A percentile compares a stretch with the other conserved stretches of the same genome.
These are phyloP conservation scores for Fusarium duplospermum DNA, from an alignment of 2,329 filamentous ascomycete genomes.

Conservation along the genomic window DNA sequence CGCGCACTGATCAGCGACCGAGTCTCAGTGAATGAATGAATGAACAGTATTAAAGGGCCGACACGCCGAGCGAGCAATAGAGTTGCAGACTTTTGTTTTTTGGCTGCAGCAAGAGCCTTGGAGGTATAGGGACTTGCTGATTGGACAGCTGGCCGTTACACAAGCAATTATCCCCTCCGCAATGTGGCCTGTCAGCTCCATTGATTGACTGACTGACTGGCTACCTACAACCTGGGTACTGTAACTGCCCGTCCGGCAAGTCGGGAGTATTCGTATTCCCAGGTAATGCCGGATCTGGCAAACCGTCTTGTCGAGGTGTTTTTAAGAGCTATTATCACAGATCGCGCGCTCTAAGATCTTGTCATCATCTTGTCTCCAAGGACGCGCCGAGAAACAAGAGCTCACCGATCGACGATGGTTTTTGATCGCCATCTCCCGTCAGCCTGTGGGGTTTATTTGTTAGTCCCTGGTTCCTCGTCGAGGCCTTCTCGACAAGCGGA, in stretches of 20 bases:
- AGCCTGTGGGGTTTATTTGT: background rate
- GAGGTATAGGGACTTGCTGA: conserved; percentile 9
- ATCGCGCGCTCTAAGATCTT: conserved; percentile 12
- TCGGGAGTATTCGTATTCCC: conserved; percentile 1
- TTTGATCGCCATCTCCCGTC: conserved; percentile 7
- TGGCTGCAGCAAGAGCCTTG: conserved; percentile 23
- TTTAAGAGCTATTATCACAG: background rate
- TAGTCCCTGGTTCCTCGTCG: background rate
- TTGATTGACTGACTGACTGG: background rate
- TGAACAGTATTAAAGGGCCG: conserved; percentile 14
- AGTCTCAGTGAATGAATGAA: conserved; percentile 13
- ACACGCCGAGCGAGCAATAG: conserved; percentile 15
- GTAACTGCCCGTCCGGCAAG: background rate
- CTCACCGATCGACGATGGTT: conserved; percentile 18
- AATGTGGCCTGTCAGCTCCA: conserved; percentile 16
- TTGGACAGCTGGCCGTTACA: conserved; percentile 17
- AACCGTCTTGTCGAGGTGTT: background rate
- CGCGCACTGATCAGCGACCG: conserved; percentile 18
- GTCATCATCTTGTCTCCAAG: conserved; percentile 4
- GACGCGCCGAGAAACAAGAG: background rate
- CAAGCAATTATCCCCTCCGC: background rate
- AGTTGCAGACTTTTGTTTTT: conserved; percentile 23
- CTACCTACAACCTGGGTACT: background rate
- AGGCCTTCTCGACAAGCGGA: background rate
- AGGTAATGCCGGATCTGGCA: background rate